Evolutionary conservation across 2,329 filamentous ascomycete species (phyloP).

Genomic region (Corniculantispora saksenae): DNA sequence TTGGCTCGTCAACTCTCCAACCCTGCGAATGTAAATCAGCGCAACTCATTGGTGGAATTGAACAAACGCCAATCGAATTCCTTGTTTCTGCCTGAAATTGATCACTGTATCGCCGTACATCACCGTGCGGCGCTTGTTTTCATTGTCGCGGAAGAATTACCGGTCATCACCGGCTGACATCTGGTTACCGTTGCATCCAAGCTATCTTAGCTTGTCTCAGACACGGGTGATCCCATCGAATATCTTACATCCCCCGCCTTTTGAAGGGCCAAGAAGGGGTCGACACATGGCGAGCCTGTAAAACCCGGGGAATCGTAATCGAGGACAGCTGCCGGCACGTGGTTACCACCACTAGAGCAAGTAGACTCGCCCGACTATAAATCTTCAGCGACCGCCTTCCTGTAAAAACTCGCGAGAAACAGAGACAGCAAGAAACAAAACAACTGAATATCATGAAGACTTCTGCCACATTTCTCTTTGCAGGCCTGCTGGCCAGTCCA

Average conservation of each 20-base stretch:
- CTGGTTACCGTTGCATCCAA: background rate
- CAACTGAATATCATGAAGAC: background rate
- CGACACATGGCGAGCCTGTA: background rate
- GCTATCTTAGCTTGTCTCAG: background rate
- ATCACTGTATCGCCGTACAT: background rate
- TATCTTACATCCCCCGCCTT: background rate
- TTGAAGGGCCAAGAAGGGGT: background rate
- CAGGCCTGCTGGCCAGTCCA: background rate
- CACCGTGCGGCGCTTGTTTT: background rate
- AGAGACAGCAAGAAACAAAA: background rate
- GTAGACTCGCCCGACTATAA: background rate
- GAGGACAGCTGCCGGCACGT: background rate
- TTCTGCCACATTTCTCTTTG: background rate
- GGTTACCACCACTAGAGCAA: background rate
- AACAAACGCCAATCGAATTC: background rate
- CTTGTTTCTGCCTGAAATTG: background rate
- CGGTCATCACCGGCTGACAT: background rate
- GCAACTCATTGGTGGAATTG: background rate
- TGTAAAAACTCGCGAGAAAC: too few relatives aligned
- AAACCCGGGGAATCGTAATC: background rate
- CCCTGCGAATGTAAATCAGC: background rate
- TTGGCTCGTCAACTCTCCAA: background rate
- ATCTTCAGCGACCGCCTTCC: background rate
- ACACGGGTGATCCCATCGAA: background rate
- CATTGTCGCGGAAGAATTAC: background rate